phyloP scores from a whole-genome alignment of 2,329 filamentous ascomycete species.

The Pyricularia sp. region DNA sequence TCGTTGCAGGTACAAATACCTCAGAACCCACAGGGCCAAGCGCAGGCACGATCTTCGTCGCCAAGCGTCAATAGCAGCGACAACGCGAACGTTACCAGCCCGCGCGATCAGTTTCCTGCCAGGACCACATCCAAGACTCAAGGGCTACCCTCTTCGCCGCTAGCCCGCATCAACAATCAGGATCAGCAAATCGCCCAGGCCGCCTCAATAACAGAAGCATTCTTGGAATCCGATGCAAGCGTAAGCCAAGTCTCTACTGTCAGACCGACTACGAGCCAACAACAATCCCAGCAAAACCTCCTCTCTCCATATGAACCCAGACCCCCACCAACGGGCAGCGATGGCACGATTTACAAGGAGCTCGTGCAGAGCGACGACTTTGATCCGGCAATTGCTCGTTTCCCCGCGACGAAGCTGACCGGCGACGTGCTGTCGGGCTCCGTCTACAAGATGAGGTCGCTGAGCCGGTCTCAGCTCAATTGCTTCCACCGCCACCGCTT shows the following conservation, averaged over 20 bases:
- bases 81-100: constrained; percentile 6
- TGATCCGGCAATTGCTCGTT: constrained; percentile 1
- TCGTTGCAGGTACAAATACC: neutral
- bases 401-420: constrained; percentile 18
- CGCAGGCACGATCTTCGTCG: neutral
- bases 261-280: neutral
- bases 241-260: neutral
- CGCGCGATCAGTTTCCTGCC: constrained; percentile 16
- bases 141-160: neutral
- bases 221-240: neutral
- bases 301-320: neutral
- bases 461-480: constrained; percentile 28
- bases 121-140: constrained; percentile 20
- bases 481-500: constrained; percentile 38
- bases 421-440: neutral
- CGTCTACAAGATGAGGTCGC: constrained; percentile 29
- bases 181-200: neutral
- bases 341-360: constrained; percentile 3
- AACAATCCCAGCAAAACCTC: neutral
- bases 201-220: neutral
- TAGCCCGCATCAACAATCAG: neutral
- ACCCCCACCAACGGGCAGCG: neutral
- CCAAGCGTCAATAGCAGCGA: neutral
- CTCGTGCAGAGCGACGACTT: constrained; percentile 4
- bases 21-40: neutral